Base-by-base conservation (phyloP, 768 basidiomycete species). In the Mycena alexandri region DNA sequence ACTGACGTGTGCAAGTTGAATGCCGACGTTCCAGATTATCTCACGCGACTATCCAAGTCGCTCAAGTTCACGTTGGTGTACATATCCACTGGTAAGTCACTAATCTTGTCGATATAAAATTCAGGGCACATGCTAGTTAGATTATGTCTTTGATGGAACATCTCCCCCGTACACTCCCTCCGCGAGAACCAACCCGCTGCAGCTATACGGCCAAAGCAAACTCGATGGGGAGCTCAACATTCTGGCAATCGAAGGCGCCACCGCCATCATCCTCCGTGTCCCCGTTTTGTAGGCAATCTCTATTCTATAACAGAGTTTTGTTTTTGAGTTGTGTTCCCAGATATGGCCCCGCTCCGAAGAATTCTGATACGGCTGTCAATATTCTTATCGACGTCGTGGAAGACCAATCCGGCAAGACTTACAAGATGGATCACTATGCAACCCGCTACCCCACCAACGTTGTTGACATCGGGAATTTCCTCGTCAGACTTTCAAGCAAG, bases 61-160 rank as follows among this genome's bases (percentile, higher is more conserved):
- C 79, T 91, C 33, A 82, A 83, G 38, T 94, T 89, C 76, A 90
- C 83, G 24, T 81, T 99, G 48, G 85, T 99, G 50, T 96, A 96
- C 80, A 95, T 99, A 71, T 97, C 95, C 8, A 98, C 96, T 41
- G 94, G 93, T 89, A 68, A 51, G 79, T 67, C 42, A 10, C 43
- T 24, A 34, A 36, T 6, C 11, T 19, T 25, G 48, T 22, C 22
- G 43, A 60, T 25, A 24, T 16, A 25, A 47, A 13, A 21, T 43
- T n/a, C 36, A 43, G 24, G 55, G 42, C 66, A 42, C 46, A 22
- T 43, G 43, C 33, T 29, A 12, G 22, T 22, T 71, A 91, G 96
- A 99, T 79, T 98, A 98, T 79, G 95, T 99, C 17, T 99, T 99
- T 75, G 94, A 96, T 69, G 97, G 97, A 1, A 90, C 86, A n/a